A percentile compares a stretch with the other conserved stretches of the same genome.
phyloP scores from a whole-genome alignment of 257 asterid species.

The Solanum medicagineum region DNA sequence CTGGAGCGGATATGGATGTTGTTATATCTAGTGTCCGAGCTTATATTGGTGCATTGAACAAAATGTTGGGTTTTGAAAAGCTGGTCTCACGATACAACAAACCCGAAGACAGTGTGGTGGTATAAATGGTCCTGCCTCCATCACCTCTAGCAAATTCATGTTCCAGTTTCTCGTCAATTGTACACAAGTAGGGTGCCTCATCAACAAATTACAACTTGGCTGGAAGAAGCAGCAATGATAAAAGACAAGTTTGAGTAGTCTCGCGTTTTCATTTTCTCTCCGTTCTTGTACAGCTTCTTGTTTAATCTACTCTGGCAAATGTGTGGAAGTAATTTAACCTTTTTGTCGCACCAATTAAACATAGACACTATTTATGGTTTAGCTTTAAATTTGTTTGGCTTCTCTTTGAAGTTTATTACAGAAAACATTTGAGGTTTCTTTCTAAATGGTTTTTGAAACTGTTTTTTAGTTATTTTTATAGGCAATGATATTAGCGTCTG shows the following conservation, averaged over 20 bases:
- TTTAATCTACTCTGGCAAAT: not conserved
- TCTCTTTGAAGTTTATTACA: not conserved
- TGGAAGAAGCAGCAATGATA: not conserved
- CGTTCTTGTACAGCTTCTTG: not conserved
- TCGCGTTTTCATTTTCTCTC: not conserved
- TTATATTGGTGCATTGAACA: constrained; percentile 82
- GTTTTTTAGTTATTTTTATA: not conserved
- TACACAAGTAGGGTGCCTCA: not conserved
- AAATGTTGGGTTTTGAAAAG: constrained; percentile 45
- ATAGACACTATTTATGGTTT: not conserved
- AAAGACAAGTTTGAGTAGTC: not conserved
- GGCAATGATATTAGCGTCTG: not conserved
- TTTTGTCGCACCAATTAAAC: not conserved
- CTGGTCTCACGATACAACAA: not conserved
- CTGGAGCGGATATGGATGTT: constrained; percentile 85
- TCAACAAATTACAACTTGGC: not conserved
- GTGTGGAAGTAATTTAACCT: not conserved
- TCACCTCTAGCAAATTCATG: not conserved
- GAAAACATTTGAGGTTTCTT: not conserved
- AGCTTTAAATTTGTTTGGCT: not conserved
- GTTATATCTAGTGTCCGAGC: constrained; percentile 88
- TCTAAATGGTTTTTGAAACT: not conserved
- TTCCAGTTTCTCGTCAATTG: not conserved
- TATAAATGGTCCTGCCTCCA: not conserved
- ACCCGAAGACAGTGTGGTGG: not conserved